Conservation (phyloP, 2,329 filamentous ascomycete genomes). For the Stylonectria norvegica region DNA sequence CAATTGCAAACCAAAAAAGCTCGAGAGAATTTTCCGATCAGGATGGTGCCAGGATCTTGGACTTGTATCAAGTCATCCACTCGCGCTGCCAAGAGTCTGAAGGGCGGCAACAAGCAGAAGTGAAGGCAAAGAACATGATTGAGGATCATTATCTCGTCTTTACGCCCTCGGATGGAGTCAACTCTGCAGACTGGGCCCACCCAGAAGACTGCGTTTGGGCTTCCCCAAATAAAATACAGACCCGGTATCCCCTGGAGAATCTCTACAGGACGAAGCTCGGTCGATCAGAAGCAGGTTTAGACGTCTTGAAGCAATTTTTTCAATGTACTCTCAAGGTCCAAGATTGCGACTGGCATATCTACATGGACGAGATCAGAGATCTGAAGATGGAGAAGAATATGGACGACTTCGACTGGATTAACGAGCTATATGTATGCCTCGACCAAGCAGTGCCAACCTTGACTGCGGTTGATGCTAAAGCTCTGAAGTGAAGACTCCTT, state of each 20-base stretch:
- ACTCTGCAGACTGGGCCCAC: constrained; percentile 8
- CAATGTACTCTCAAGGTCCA: constrained; percentile 4
- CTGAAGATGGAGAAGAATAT: constrained; percentile 4
- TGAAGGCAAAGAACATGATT: too few relatives aligned
- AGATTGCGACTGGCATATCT: constrained; percentile 14
- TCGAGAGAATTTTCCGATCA: constrained; percentile 8
- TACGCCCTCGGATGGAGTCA: constrained; percentile 3
- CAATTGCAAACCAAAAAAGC: constrained; percentile 5
- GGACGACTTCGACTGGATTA: constrained; percentile 18
- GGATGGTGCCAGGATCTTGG: constrained; percentile 5
- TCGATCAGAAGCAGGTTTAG: constrained; percentile 8
- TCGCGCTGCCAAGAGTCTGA: constrained; percentile 14
- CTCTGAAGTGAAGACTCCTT: constrained; percentile 8
- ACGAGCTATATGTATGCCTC: constrained; percentile 8
- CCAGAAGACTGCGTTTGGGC: constrained; percentile 14
- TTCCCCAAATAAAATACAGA: constrained; percentile 16
- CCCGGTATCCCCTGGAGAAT: constrained; percentile 10
- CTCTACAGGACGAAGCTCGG: constrained; percentile 12
- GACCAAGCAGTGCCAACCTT: constrained; percentile 1
- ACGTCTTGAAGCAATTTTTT: constrained; percentile 19
- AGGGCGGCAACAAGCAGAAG: constrained; percentile 6
- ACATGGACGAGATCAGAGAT: constrained; percentile 14
- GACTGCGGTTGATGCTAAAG: neutral
- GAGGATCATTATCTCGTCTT: constrained; percentile 9
- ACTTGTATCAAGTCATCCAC: constrained; percentile 20